Evolutionary conservation across 2,329 filamentous ascomycete species (phyloP).

Genomic region (Aspergillus sp.): DNA sequence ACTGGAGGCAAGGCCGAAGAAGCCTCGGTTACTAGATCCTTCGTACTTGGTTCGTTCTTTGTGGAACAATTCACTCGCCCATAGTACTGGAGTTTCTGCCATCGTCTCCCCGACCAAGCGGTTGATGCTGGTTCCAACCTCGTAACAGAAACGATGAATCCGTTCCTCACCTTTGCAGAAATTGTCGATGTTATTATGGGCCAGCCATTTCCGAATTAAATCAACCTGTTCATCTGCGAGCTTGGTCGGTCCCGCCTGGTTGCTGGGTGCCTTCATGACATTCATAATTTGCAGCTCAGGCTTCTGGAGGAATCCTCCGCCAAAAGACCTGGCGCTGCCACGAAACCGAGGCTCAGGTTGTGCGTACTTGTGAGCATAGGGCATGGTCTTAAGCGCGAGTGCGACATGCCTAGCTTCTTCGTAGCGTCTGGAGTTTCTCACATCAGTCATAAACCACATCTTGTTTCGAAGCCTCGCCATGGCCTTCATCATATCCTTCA

Average conservation of each 20-base stretch:
- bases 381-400: conserved; percentile 88
- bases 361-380: conserved; percentile 47
- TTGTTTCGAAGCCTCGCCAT: conserved; percentile 81
- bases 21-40: conserved; percentile 36
- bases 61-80: conserved; percentile 86
- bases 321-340: conserved; percentile 47
- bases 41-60: conserved; percentile 59
- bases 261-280: conserved; percentile 75
- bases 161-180: conserved; percentile 94
- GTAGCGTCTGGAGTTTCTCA: conserved; percentile 84
- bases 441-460: conserved; percentile 98
- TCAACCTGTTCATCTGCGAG: conserved; percentile 94
- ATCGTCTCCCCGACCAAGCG: conserved; percentile 83
- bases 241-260: conserved; percentile 90
- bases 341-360: conserved; percentile 39
- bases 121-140: conserved; percentile 81
- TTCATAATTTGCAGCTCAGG: conserved; percentile 85
- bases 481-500: conserved; percentile 72
- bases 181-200: conserved; percentile 79
- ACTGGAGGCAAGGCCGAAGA: conserved; percentile 39
- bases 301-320: conserved; percentile 67
- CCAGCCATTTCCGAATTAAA: conserved; percentile 78
- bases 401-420: conserved; percentile 84
- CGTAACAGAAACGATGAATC: conserved; percentile 89
- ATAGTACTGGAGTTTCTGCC: conserved; percentile 80